These are phyloP conservation scores for Bauhinia variegata DNA, from an alignment of 306 rosid species.

Conservation along the genomic window DNA sequence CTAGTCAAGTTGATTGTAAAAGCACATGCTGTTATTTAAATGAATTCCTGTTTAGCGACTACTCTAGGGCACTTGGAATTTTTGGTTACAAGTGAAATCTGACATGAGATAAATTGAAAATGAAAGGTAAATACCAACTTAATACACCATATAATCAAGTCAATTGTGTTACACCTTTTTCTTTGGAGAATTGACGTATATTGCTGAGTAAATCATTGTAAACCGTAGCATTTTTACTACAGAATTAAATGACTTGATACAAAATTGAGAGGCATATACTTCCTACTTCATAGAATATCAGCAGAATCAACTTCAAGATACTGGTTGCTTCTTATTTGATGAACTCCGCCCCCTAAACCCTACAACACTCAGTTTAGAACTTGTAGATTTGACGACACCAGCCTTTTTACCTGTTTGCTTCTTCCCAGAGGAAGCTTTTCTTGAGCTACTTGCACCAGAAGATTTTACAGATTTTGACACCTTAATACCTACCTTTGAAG, in stretches of 20 bases:
- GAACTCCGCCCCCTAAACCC: slow-evolving; percentile 82
- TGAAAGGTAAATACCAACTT: too few species aligned
- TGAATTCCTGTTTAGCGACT: too few species aligned
- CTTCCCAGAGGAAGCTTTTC: slow-evolving; percentile 53
- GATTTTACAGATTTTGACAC: slow-evolving; percentile 43
- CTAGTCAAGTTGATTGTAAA: too few species aligned
- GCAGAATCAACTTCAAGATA: slow-evolving; percentile 39
- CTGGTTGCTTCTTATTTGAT: slow-evolving; percentile 54
- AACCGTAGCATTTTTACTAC: slow-evolving; percentile 29
- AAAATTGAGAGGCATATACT: slow-evolving; percentile 27
- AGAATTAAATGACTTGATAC: slow-evolving; percentile 24
- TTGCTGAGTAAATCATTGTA: slow-evolving; percentile 15
- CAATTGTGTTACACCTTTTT: background rate
- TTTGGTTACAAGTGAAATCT: too few species aligned
- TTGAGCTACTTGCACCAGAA: slow-evolving; percentile 41
- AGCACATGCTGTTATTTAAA: too few species aligned
- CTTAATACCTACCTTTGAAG: slow-evolving; percentile 43
- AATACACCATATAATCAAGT: background rate
- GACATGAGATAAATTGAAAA: too few species aligned
- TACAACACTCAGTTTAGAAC: slow-evolving; percentile 73
- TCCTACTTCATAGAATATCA: slow-evolving; percentile 14
- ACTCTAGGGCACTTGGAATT: too few species aligned
- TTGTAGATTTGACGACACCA: slow-evolving; percentile 46
- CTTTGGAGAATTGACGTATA: slow-evolving; percentile 5
- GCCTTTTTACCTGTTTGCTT: slow-evolving; percentile 49